Evolutionary conservation across 1,284 basidiomycete genomes (phyloP).

Genomic region (Irpex lacteus): DNA sequence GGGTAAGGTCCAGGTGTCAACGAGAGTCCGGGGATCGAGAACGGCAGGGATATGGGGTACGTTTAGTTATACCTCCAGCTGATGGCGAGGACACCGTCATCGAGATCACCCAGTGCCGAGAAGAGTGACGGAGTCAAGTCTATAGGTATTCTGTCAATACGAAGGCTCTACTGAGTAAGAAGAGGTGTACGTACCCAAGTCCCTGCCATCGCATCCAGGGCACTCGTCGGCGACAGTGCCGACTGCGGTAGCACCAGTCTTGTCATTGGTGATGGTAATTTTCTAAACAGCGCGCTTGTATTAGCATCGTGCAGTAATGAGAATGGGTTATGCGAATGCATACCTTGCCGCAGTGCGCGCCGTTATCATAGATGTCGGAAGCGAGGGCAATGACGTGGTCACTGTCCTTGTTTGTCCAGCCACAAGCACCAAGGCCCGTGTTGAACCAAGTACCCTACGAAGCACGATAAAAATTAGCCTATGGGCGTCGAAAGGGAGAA

Average conservation of each 20-base stretch:
- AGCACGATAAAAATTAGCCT: background rate
- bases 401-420: slow-evolving; percentile 31
- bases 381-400: slow-evolving; percentile 40
- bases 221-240: slow-evolving; percentile 35
- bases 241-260: slow-evolving; percentile 29
- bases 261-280: slow-evolving; percentile 31
- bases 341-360: slow-evolving; percentile 38
- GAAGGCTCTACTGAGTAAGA: background rate
- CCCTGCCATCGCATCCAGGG: slow-evolving; percentile 30
- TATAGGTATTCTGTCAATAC: slow-evolving; percentile 10
- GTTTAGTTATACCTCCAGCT: slow-evolving; percentile 27
- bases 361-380: slow-evolving; percentile 31
- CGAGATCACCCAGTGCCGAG: slow-evolving; percentile 24
- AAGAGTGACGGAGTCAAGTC: slow-evolving; percentile 31
- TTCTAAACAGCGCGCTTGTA: slow-evolving; percentile 15
- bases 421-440: slow-evolving; percentile 42
- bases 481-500: background rate
- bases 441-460: slow-evolving; percentile 40
- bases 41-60: background rate
- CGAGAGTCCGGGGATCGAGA: background rate
- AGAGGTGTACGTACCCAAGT: slow-evolving; percentile 30
- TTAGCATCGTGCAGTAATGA: no score
- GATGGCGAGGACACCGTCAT: slow-evolving; percentile 27
- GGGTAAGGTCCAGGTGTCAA: background rate
- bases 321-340: background rate